Base-by-base conservation (phyloP, 768 basidiomycete species). In the Lactarius trivialis region DNA sequence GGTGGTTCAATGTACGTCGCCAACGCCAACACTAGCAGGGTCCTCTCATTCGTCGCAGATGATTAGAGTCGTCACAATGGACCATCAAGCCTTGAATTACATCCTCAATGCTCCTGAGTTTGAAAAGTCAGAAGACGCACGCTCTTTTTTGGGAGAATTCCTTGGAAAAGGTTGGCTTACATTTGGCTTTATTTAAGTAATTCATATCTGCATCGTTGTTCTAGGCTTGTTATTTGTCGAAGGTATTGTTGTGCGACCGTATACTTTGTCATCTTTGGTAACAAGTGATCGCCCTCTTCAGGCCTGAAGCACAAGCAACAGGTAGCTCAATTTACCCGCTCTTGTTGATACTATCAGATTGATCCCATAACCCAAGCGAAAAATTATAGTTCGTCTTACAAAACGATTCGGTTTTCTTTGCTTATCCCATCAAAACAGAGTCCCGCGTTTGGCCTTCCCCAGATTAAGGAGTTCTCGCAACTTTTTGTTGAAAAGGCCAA, bases 401-500 rank as follows among this genome's bases (percentile, higher is more conserved):
- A 34, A n/a, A n/a, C 21, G 36, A 2, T 49, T 17, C 7, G 11
- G 1, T 6, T 37, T 8, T 17, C 8, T 37, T 41, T 49, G 21
- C 36, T 57, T n/a, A 65, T 32, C 32, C 52, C 49, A 19, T n/a
- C 5, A 8, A 15, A 37, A 37, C n/a, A 65, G 64, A 33, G 43
- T 19, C 64, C 64, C n/a, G 64, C 64, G 15, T 65, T 65, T 34
- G 64, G 64, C 45, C 60, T 28, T 8, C 41, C 64, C 5, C 55
- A 55, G 33, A 49, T 61, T n/a, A 61, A 41, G n/a, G 65, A 8
- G 37, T 62, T 54, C 39, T 57, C 59, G 9, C 51, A n/a, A 14
- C 12, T 61, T 33, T 61, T 67, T 19, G 41, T 64, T 21, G 50
- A 68, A 56, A 68, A 60, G 55, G 60, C 58, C 34, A 65, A 58